phyloP scores from a whole-genome alignment of 1,284 basidiomycete genomes.

The Rhodotorula sp. region DNA sequence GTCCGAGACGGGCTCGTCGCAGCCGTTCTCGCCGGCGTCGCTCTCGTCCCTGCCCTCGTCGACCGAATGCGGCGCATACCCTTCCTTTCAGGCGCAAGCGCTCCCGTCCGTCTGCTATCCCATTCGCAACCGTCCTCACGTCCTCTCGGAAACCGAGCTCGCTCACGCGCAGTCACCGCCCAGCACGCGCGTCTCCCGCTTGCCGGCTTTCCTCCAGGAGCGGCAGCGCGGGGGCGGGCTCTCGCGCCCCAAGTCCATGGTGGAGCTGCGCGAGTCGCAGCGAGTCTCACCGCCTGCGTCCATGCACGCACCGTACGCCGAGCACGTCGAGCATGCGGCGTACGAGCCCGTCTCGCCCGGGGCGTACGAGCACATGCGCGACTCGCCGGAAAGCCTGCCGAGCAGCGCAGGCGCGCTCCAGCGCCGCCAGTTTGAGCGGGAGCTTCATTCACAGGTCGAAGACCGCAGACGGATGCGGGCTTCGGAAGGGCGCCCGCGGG shows the following conservation, averaged over 20 bases:
- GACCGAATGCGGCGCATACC: conserved; percentile 24
- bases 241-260: conserved; percentile 35
- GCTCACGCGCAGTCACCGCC: not conserved
- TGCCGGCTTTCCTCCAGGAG: conserved; percentile 35
- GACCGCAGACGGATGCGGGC: conserved; percentile 4
- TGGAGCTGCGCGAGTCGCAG: conserved; percentile 29
- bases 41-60: conserved; percentile 36
- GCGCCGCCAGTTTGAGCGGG: conserved; percentile 27
- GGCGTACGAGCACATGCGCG: not conserved
- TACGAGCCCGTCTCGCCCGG: not conserved
- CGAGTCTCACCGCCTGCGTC: not conserved
- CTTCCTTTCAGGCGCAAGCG: conserved; percentile 5
- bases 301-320: not conserved
- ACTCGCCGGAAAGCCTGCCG: conserved; percentile 25
- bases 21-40: conserved; percentile 31
- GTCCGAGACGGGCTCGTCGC: conserved; percentile 25
- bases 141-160: not conserved
- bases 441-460: conserved; percentile 14
- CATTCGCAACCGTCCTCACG: not conserved
- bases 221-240: conserved; percentile 13
- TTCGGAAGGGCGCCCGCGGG: conserved; percentile 18
- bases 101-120: conserved; percentile 4
- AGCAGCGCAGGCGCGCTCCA: conserved; percentile 38
- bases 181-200: conserved; percentile 18
- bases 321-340: conserved; percentile 4